A percentile compares a stretch with the other conserved stretches of the same genome.
Conservation (phyloP, 345 rosid genomes). For the Heritiera littoralis region DNA sequence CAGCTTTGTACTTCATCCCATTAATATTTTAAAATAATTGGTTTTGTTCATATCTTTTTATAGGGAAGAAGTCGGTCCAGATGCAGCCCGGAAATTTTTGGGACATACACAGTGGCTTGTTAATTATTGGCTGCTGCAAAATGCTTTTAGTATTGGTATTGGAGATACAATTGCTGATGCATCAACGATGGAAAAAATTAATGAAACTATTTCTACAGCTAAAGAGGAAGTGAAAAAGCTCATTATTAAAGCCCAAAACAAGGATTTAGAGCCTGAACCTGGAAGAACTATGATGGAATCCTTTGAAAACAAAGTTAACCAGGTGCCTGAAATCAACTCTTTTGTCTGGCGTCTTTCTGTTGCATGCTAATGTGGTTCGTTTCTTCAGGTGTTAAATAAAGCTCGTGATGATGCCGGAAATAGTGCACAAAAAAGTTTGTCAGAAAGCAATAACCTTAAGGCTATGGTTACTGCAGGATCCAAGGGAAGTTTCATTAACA, state of each 20-base stretch:
- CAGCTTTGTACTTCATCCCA: background rate
- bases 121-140: constrained; percentile 94
- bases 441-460: constrained; percentile 51
- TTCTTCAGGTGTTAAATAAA: constrained; percentile 58
- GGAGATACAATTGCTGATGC: constrained; percentile 99
- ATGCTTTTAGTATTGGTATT: constrained; percentile 91
- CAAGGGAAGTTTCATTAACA: constrained; percentile 96
- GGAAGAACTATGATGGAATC: constrained; percentile 95
- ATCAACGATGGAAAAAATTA: constrained; percentile 82
- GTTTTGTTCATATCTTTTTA: background rate
- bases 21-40: background rate
- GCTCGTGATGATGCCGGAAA: constrained; percentile 99
- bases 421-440: constrained; percentile 89
- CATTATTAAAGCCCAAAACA: constrained; percentile 62
- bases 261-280: constrained; percentile 85
- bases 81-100: constrained; percentile 98
- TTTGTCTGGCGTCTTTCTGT: background rate
- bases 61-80: constrained; percentile 99
- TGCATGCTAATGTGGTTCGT: background rate
- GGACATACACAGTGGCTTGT: constrained; percentile 99
- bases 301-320: constrained; percentile 93
- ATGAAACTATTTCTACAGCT: constrained; percentile 78
- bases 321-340: constrained; percentile 63
- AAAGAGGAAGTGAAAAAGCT: constrained; percentile 80
- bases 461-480: too few relatives aligned